A percentile compares a stretch with the other conserved stretches of the same genome.
Conservation (phyloP, 371 early-diverging fungal species). For the Mucor saturninus region DNA sequence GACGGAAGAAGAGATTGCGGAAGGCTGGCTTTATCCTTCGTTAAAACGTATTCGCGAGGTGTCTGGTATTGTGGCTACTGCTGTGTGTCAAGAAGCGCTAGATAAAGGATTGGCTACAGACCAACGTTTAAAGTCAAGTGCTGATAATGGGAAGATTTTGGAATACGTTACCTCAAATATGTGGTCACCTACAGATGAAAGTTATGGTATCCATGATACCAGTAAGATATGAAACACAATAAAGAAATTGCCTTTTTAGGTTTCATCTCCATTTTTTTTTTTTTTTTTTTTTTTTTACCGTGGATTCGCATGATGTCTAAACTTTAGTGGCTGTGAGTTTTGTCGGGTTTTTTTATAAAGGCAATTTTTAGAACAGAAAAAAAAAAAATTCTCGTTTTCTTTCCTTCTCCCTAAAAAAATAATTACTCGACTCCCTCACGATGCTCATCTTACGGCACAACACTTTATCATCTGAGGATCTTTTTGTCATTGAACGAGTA, state of each 20-base stretch:
- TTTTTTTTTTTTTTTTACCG: too few relatives aligned
- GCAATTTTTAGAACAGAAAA: neutral
- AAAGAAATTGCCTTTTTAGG: conserved; percentile 1
- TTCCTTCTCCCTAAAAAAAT: neutral
- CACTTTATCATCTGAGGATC: conserved; percentile 25
- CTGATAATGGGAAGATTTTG: conserved; percentile 8
- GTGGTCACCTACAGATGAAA: conserved; percentile 26
- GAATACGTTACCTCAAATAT: conserved; percentile 27
- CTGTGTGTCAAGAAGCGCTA: conserved; percentile 69
- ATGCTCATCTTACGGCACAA: conserved; percentile 34
- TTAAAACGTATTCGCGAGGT: conserved; percentile 86
- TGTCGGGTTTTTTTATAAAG: neutral
- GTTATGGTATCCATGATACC: conserved; percentile 8
- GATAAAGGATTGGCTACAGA: conserved; percentile 54
- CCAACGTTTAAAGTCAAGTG: neutral
- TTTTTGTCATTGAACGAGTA: conserved; percentile 33
- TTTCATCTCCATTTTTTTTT: neutral
- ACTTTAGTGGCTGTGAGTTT: too few relatives aligned
- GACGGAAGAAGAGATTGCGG: conserved; percentile 64
- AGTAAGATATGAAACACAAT: conserved; percentile 4
- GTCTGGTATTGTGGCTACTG: conserved; percentile 76
- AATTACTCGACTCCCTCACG: neutral
- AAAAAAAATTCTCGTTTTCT: conserved; percentile 6
- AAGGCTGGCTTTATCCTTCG: conserved; percentile 82
- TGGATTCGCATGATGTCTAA: neutral